Base-by-base conservation (phyloP, 2,329 filamentous ascomycete genomes). In the Alternaria dauci region DNA sequence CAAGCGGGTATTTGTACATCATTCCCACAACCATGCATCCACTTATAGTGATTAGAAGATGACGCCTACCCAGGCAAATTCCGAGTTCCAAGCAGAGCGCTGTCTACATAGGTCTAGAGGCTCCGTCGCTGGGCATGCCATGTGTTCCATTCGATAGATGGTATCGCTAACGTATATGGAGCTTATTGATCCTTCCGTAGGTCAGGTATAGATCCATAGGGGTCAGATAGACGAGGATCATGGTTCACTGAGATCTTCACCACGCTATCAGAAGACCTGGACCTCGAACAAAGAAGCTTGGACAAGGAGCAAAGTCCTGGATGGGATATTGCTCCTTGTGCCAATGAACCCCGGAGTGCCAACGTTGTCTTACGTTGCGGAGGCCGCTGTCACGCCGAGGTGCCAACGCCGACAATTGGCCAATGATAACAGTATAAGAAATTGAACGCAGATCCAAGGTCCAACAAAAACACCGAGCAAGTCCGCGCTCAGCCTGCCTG, bases 31-130 rank as follows among this genome's bases (percentile, higher is more conserved):
- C 16, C 30, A 51, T 42, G 6, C 38, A 36, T 43, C 28, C 46
- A 18, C 46, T 54, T 66, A 61, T 63, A 63, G 41, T 18, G 16
- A 34, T 8, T 8, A 11, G 20, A 28, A 16, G 12, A 16, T 23
- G 23, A 42, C 25, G 8, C 34, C 14, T 47, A 47, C 56, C 42
- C 50, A 52, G 55, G 56, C 50, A 66, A 44, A 38, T 64, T 34
- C 38, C 25, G 26, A 20, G 23, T 12, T 9, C 23, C 47, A 18
- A 52, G 42, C 48, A 36, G 8, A 11, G 51, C 18, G 52, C 48
- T 55, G 58, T 46, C 51, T 55, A 36, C 54, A 58, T 59, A 63
- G 63, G 52, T 56, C 34, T 34, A 11, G 32, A 12, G 23, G 16
- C 38, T 39, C 32, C 23, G 12, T 50, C 23, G 39, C 39, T 38